Conservation (phyloP, 176 grass and related monocot genomes). For the Aegilops longissima region DNA sequence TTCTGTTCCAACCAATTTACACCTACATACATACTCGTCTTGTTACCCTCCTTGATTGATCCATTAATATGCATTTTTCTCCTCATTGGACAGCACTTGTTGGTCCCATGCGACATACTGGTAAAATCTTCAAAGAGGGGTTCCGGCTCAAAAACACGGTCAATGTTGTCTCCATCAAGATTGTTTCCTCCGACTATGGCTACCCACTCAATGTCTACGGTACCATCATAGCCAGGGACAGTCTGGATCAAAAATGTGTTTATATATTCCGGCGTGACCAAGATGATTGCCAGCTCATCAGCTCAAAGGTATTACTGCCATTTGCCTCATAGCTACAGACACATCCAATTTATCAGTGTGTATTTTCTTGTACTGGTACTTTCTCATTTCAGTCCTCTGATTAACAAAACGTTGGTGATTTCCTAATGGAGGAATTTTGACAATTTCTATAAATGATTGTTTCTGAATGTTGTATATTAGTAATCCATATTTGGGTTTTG, state of each 20-base stretch:
- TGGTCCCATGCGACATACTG: not conserved
- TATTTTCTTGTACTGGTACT: not conserved
- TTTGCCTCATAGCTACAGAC: not conserved
- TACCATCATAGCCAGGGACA: not conserved
- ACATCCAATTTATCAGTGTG: not conserved
- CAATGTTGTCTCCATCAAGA: not conserved
- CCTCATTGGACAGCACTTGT: not conserved
- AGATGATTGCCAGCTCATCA: not conserved
- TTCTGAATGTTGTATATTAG: not conserved
- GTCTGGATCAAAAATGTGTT: not conserved
- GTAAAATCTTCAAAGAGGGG: not conserved
- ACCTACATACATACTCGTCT: too few species aligned
- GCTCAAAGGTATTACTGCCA: not conserved
- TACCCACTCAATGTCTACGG: not conserved
- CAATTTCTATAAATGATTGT: not conserved
- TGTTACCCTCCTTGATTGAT: not conserved
- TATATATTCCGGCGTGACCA: not conserved
- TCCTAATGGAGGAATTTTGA: not conserved
- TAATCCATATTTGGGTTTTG: not conserved
- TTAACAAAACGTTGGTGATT: not conserved
- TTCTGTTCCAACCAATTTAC: too few species aligned
- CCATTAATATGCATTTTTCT: not conserved
- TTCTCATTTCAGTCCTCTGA: not conserved
- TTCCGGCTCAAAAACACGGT: not conserved
- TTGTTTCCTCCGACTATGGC: not conserved